Conservation (phyloP, 495 filamentous ascomycete species). For the Lindgomyces ingoldianus region DNA sequence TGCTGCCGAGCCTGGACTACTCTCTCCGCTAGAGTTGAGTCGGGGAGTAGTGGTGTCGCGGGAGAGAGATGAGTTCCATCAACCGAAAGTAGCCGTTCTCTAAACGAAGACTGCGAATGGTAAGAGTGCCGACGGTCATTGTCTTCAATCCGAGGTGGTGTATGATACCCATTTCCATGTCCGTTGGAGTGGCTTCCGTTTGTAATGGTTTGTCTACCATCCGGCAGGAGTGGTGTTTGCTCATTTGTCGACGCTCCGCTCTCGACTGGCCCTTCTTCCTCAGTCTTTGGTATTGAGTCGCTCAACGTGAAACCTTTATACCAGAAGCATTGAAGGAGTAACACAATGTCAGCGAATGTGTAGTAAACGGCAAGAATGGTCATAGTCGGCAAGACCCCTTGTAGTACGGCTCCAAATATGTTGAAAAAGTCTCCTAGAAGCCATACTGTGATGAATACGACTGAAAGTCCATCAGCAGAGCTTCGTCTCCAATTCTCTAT, state of each 20-base stretch:
- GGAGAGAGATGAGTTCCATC: constrained; percentile 75
- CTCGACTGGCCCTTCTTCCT: constrained; percentile 1
- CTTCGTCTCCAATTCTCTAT: constrained; percentile 87
- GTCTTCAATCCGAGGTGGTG: constrained; percentile 27
- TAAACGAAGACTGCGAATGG: constrained; percentile 40
- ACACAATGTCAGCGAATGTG: constrained; percentile 86
- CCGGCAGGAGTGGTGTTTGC: constrained; percentile 36
- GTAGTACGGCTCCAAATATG: constrained; percentile 86
- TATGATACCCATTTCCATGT: constrained; percentile 15
- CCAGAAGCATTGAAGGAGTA: constrained; percentile 88
- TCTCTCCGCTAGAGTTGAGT: constrained; percentile 2
- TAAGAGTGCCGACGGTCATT: constrained; percentile 35
- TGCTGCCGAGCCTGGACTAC: constrained; percentile 46
- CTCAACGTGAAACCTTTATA: constrained; percentile 79
- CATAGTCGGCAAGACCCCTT: constrained; percentile 95
- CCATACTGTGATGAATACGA: constrained; percentile 90
- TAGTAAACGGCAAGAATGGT: constrained; percentile 94
- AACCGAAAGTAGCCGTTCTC: constrained; percentile 52
- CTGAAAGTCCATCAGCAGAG: constrained; percentile 84
- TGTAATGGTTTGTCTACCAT: neutral
- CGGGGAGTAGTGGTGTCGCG: constrained; percentile 62
- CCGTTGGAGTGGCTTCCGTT: constrained; percentile 22
- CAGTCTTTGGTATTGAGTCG: constrained; percentile 49
- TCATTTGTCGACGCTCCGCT: constrained; percentile 2
- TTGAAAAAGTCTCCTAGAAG: constrained; percentile 94